Percentiles rank a stretch among this genome's conserved stretches.
Conservation (phyloP, 139 green algal genomes). For the Trebouxia sp. region DNA sequence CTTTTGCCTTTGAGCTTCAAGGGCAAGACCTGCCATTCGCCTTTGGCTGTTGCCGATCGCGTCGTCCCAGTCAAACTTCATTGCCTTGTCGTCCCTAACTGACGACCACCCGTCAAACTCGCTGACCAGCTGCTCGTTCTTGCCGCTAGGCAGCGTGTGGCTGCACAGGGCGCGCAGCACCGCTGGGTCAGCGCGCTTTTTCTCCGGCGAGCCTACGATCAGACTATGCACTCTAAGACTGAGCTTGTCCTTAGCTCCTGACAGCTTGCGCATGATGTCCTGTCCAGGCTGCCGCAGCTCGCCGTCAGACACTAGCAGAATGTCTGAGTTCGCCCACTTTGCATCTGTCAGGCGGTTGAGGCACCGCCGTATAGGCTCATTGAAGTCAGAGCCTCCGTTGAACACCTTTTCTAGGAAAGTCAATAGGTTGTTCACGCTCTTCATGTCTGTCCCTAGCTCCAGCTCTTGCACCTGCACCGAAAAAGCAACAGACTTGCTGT, state of each 20-base stretch:
- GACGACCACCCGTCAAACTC: conserved; percentile 74
- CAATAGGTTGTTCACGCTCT: conserved; percentile 77
- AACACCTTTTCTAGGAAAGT: conserved; percentile 85
- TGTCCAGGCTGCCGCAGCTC: conserved; percentile 80
- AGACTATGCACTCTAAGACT: conserved; percentile 82
- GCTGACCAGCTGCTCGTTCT: conserved; percentile 63
- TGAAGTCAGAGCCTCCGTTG: conserved; percentile 89
- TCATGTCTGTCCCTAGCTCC: conserved; percentile 77
- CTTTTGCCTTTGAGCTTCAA: conserved; percentile 47
- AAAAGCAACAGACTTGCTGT: conserved; percentile 20
- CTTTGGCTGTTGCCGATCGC: conserved; percentile 60
- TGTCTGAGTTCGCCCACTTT: conserved; percentile 87
- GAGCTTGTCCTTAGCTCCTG: conserved; percentile 77
- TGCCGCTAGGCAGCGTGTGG: conserved; percentile 74
- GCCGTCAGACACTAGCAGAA: conserved; percentile 81
- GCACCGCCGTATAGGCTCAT: conserved; percentile 79
- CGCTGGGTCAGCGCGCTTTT: conserved; percentile 79
- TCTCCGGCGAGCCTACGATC: conserved; percentile 74
- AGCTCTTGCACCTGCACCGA: conserved; percentile 71
- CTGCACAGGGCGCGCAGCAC: conserved; percentile 79
- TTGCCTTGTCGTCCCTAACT: conserved; percentile 54
- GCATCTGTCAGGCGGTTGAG: conserved; percentile 72
- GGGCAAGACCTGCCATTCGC: conserved; percentile 63
- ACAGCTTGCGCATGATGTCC: conserved; percentile 86
- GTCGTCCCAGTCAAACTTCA: conserved; percentile 81